phyloP scores from a whole-genome alignment of 345 rosid species.

The Garcia nutans region DNA sequence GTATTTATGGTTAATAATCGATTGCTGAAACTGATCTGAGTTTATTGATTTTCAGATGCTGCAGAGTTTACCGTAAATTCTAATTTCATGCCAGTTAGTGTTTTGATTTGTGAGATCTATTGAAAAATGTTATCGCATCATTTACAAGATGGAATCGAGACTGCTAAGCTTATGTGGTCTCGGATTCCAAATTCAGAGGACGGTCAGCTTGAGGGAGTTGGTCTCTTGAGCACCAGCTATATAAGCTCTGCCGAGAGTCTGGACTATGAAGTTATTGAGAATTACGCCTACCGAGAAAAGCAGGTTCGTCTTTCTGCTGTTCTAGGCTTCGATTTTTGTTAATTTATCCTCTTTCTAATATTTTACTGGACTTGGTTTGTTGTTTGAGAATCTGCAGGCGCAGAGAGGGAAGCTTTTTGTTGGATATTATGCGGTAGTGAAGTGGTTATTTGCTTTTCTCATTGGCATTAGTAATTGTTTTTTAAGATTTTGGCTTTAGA shows the following conservation, averaged over 20 bases:
- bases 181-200: constrained; percentile 78
- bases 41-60: neutral
- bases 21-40: neutral
- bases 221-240: constrained; percentile 37
- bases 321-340: neutral
- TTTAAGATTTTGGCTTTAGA: neutral
- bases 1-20: neutral
- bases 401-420: constrained; percentile 81
- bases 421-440: constrained; percentile 69
- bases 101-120: constrained; percentile 14
- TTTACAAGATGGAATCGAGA: constrained; percentile 71
- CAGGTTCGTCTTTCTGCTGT: constrained; percentile 43
- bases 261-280: constrained; percentile 93
- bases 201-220: constrained; percentile 49
- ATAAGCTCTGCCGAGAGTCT: constrained; percentile 68
- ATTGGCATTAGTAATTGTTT: constrained; percentile 70
- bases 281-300: constrained; percentile 86
- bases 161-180: constrained; percentile 74
- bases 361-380: neutral
- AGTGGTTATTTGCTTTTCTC: constrained; percentile 93
- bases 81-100: constrained; percentile 21
- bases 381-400: constrained; percentile 45
- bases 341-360: neutral
- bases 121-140: constrained; percentile 70
- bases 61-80: neutral